Base-by-base conservation (phyloP, 768 basidiomycete genomes). In the Podaxis sp. region DNA sequence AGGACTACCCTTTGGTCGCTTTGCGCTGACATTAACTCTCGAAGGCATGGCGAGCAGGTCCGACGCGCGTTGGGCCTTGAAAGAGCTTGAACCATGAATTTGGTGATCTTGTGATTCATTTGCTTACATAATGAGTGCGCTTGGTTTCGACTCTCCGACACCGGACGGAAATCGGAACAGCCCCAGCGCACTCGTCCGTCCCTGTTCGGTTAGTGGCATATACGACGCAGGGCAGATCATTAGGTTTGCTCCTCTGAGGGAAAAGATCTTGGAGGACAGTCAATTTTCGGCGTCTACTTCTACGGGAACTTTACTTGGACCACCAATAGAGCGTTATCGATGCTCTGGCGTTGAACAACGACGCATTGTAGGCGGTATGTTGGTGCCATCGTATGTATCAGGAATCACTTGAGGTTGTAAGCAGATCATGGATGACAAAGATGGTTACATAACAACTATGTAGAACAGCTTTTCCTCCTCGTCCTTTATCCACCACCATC, bases 351-450 rank as follows among this genome's bases (percentile, higher is more conserved):
- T 46, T 5, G 43, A 17, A 1, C 17, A 17, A 46, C 13, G 43
- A 19, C 43, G 43, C 19, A n/a, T n/a, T 19, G 43, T 46, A 17
- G 43, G 22, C 17, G 8, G 6, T n/a, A 17, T 5, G 8, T 15
- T 13, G 7, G 41, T 19, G 8, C 12, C 41, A 24, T 11, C 11
- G 25, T 27, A 7, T 12, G 15, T 15, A 11, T 43, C 40, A 43
- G 55, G 13, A 27, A 22, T 49, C 25, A 24, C 22, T 29, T 19
- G 11, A 27, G n/a, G 46, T 37, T 36, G 24, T 47, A 61, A 55
- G 66, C 61, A 52, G 41, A 43, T 55, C 49, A 59, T 27, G 65
- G 75, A 75, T 76, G 75, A 77, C 76, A 76, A 76, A 77, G 75
- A 77, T 67, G 67, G 72, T 74, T 75, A 75, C 74, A 73, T 77